Conservation (phyloP, 2,329 filamentous ascomycete genomes). For the Aspergillus fumigatiaffinis region DNA sequence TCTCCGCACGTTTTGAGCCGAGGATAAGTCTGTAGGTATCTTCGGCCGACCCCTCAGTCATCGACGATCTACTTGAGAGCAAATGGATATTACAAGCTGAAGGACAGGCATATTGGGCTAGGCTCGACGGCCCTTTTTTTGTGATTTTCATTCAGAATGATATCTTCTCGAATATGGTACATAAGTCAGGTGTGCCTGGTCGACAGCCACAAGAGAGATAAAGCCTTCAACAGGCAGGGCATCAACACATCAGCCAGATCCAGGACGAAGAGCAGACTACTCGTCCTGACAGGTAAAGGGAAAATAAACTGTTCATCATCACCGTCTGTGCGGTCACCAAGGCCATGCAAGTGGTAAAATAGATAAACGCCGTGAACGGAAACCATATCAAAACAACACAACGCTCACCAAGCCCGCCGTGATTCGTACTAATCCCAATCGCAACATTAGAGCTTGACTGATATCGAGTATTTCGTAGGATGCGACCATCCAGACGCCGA, state of each 20-base stretch:
- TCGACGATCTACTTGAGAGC: neutral
- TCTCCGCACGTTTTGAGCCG: neutral
- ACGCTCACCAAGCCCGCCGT: constrained; percentile 15
- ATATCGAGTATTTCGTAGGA: constrained; percentile 22
- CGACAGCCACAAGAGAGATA: neutral
- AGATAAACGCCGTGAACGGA: constrained; percentile 15
- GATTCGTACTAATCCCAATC: constrained; percentile 19
- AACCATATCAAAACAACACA: constrained; percentile 11
- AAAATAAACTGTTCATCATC: constrained; percentile 12
- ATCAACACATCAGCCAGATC: neutral
- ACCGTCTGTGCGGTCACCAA: constrained; percentile 11
- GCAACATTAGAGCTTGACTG: constrained; percentile 18
- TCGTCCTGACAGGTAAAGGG: neutral
- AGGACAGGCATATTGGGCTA: neutral
- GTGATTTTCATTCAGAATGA: neutral
- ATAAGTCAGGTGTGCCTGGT: neutral
- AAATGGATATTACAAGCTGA: neutral
- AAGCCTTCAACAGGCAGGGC: neutral
- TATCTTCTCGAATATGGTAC: neutral
- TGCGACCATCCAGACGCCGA: constrained; percentile 23
- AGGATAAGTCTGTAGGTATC: neutral
- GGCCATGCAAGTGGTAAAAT: constrained; percentile 15
- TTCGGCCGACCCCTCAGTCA: neutral
- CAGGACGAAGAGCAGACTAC: neutral
- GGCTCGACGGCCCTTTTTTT: neutral